These are phyloP conservation scores for Lentinula detonsa DNA, from an alignment of 768 basidiomycete species.

Conservation along the genomic window DNA sequence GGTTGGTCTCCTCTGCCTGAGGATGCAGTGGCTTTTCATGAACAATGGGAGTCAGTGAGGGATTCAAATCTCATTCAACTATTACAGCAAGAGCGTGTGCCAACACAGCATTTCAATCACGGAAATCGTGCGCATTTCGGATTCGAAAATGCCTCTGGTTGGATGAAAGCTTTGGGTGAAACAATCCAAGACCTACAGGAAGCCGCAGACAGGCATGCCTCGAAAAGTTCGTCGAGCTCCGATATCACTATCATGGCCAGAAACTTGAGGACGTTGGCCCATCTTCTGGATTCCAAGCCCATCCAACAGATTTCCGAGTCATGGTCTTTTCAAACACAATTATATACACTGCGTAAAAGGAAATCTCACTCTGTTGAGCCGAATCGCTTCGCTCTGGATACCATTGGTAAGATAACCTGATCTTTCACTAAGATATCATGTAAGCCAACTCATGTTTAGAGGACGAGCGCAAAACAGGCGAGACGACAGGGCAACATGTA, in stretches of 20 bases:
- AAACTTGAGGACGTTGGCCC: neutral
- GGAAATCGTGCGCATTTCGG: neutral
- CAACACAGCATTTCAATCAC: neutral
- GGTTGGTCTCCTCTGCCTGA: neutral
- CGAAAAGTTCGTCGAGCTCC: neutral
- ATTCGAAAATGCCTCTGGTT: neutral
- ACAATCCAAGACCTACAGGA: neutral
- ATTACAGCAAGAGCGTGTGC: neutral
- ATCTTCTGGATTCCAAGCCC: neutral
- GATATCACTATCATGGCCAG: neutral
- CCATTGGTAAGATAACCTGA: neutral
- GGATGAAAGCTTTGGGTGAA: conserved; percentile 1
- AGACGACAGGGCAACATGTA: neutral
- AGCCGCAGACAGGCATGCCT: neutral
- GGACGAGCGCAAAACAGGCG: neutral
- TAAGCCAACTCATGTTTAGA: neutral
- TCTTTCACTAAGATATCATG: neutral
- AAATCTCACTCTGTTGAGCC: neutral
- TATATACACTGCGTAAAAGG: neutral
- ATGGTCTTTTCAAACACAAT: neutral
- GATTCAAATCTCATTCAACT: neutral
- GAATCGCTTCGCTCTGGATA: neutral
- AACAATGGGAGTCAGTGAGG: neutral
- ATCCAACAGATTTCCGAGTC: neutral
- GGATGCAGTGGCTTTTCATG: neutral